Percentiles rank a stretch among this genome's conserved stretches.
Evolutionary conservation across 2,329 filamentous ascomycete species (phyloP).

Genomic region (Fusarium praegraminearum): DNA sequence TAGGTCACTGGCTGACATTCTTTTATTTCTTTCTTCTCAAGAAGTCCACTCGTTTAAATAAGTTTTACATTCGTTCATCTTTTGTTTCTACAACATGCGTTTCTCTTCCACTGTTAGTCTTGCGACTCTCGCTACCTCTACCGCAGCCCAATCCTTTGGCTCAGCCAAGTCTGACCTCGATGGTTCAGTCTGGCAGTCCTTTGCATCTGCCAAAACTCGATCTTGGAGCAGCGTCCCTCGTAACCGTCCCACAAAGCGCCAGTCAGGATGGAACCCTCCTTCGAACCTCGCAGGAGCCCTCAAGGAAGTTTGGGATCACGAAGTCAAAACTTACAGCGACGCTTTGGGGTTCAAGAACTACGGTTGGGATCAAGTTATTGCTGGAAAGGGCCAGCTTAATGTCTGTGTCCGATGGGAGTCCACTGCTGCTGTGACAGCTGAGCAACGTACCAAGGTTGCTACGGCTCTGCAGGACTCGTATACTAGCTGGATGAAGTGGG

Average conservation of each 20-base stretch:
- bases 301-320: constrained; percentile 52
- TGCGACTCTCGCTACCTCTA: constrained; percentile 43
- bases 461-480: constrained; percentile 52
- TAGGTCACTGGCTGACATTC: constrained; percentile 28
- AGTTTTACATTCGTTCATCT: constrained; percentile 15
- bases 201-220: constrained; percentile 31
- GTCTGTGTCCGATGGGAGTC: constrained; percentile 61
- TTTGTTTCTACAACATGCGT: constrained; percentile 40
- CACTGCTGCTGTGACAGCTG: constrained; percentile 51
- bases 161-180: constrained; percentile 47
- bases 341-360: constrained; percentile 50
- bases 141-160: constrained; percentile 31
- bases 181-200: constrained; percentile 47
- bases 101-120: constrained; percentile 39
- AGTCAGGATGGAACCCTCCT: constrained; percentile 49
- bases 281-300: constrained; percentile 42
- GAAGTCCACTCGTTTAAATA: background rate
- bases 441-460: constrained; percentile 54
- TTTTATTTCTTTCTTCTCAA: constrained; percentile 9
- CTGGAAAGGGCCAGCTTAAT: constrained; percentile 48
- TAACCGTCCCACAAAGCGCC: constrained; percentile 48
- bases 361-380: constrained; percentile 52
- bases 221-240: constrained; percentile 19
- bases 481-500: constrained; percentile 57
- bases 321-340: constrained; percentile 45